Percentiles rank a stretch among this genome's conserved stretches.
Evolutionary conservation across 2,329 filamentous ascomycete genomes (phyloP).

Genomic region (Colletotrichum spaethianum): DNA sequence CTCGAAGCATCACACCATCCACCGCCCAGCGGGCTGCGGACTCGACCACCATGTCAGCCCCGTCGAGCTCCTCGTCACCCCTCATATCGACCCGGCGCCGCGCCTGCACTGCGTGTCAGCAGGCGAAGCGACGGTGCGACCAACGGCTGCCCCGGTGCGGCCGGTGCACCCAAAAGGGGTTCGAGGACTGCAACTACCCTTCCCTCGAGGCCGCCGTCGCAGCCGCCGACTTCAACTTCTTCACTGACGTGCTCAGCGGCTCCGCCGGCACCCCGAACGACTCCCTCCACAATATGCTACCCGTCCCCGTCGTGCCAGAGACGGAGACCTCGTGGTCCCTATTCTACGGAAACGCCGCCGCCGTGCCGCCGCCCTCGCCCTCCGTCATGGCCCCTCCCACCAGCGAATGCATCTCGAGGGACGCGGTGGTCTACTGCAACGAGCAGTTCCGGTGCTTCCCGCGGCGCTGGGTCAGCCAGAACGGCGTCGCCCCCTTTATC

Average conservation of each 20-base stretch:
- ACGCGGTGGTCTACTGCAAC: slow-evolving; percentile 40
- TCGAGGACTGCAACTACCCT: slow-evolving; percentile 46
- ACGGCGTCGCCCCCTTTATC: slow-evolving; percentile 47
- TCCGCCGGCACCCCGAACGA: slow-evolving; percentile 30
- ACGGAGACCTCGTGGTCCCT: slow-evolving; percentile 37
- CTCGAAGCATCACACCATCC: neutral
- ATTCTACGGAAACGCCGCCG: slow-evolving; percentile 36
- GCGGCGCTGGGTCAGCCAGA: slow-evolving; percentile 45
- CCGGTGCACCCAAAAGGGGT: slow-evolving; percentile 48
- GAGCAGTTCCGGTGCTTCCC: slow-evolving; percentile 45
- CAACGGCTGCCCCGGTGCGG: slow-evolving; percentile 51
- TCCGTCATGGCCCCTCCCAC: slow-evolving; percentile 20
- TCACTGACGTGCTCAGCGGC: slow-evolving; percentile 44
- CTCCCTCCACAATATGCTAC: slow-evolving; percentile 35
- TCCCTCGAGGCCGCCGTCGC: slow-evolving; percentile 42
- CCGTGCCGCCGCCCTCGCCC: slow-evolving; percentile 26
- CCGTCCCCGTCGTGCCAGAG: slow-evolving; percentile 31
- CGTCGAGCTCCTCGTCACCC: slow-evolving; percentile 37
- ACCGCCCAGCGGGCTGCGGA: slow-evolving; percentile 19
- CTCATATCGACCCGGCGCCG: slow-evolving; percentile 45
- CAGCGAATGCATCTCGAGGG: slow-evolving; percentile 29
- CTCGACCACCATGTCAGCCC: slow-evolving; percentile 39
- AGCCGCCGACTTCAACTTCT: slow-evolving; percentile 46
- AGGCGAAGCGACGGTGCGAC: slow-evolving; percentile 55
- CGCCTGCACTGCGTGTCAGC: slow-evolving; percentile 54